Base-by-base conservation (phyloP, 2,329 filamentous ascomycete species). In the Fusarium bactridioides region DNA sequence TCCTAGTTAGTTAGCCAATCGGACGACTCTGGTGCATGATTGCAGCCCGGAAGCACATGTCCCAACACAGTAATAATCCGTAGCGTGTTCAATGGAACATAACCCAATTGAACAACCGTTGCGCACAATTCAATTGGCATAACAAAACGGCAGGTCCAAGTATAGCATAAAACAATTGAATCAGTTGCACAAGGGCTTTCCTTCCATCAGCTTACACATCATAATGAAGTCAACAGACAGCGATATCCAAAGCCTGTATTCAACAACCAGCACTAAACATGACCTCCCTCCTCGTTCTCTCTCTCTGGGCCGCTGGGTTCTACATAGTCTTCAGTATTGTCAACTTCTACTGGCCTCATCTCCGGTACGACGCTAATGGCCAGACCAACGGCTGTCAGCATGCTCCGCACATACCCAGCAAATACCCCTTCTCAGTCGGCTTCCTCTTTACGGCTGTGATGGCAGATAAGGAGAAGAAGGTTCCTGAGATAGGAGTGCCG, bases 351-450 rank as follows among this genome's bases (percentile, higher is more conserved):
- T 54, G 35, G 50, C 3, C 33, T 4, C 15, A 29, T n/a, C 35
- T 40, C 35, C 23, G 3, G 19, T n/a, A 29, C 50, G 35, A 54
- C 50, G 19, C 19, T n/a, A 27, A 29, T 18, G 2, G 25, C 21
- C 12, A 29, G 0, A 2, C 5, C 13, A 12, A 29, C 25, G 7
- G 13, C 23, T 38, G 10, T n/a, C 35, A 54, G 10, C 19, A 2
- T n/a, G 23, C 35, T 29, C 3, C 19, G 10, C 5, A 2, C 7
- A n/a, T 8, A 3, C 19, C 15, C 13, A n/a, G 3, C 25, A 13
- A 40, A 10, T n/a, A 13, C 5, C 25, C 10, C 19, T n/a, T 29
- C 7, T 3, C 25, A 15, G 2, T n/a, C 25, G 4, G 5, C 13
- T n/a, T 54, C 13, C 5, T 38, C 10, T 1, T 23, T 5, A 7